These are phyloP conservation scores for Solanum gracilifrons DNA, from an alignment of 257 asterid genomes.

Conservation along the genomic window DNA sequence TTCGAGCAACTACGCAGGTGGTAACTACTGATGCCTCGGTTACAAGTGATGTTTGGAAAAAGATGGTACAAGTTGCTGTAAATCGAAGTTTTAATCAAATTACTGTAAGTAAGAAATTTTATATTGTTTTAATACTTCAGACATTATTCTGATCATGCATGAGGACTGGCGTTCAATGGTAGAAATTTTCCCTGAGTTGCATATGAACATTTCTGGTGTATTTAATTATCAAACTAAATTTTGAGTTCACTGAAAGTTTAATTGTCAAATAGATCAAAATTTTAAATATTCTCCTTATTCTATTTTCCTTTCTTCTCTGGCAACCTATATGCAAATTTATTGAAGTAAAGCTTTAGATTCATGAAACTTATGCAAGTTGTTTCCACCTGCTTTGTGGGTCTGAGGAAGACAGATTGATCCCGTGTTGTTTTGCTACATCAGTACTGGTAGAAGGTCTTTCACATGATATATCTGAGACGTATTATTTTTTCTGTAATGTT, in stretches of 20 bases:
- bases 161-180: neutral
- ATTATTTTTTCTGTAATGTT: neutral
- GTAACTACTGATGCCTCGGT: conserved; percentile 86
- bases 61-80: conserved; percentile 83
- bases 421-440: neutral
- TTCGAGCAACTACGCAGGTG: conserved; percentile 38
- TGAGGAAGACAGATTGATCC: neutral
- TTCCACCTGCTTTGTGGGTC: neutral
- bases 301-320: neutral
- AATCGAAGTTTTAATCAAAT: conserved; percentile 93
- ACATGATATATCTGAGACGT: neutral
- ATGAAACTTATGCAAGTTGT: neutral
- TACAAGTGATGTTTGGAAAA: conserved; percentile 80
- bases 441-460: neutral
- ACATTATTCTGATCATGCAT: neutral
- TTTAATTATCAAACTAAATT: neutral
- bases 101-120: conserved; percentile 41
- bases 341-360: neutral
- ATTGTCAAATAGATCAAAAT: neutral
- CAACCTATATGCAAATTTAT: neutral
- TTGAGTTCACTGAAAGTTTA: neutral
- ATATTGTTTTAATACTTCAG: neutral
- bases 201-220: neutral
- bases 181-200: neutral
- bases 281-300: neutral